A percentile compares a stretch with the other conserved stretches of the same genome.
Evolutionary conservation across 2,329 filamentous ascomycete species (phyloP).

Genomic region (Penicillium sp.): DNA sequence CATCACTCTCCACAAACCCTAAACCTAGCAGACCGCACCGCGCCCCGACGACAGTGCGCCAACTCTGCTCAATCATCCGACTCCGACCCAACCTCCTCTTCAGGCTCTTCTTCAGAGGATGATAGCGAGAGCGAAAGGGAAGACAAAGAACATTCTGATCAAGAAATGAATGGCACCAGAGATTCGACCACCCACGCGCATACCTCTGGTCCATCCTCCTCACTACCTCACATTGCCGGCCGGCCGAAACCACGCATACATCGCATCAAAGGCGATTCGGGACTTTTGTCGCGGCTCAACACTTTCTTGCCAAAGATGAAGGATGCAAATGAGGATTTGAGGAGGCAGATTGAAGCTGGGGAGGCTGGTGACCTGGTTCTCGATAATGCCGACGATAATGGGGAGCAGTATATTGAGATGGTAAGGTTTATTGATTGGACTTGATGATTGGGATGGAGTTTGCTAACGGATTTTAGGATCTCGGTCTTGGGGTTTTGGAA

Average conservation of each 20-base stretch:
- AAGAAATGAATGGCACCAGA: slow-evolving; percentile 10
- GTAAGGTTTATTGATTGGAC: slow-evolving; percentile 21
- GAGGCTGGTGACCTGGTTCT: slow-evolving; percentile 30
- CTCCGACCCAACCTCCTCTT: slow-evolving; percentile 25
- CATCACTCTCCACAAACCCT: background rate
- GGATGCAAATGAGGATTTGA: slow-evolving; percentile 42
- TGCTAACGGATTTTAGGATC: slow-evolving; percentile 31
- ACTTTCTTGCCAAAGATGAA: slow-evolving; percentile 44
- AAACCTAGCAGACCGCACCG: background rate
- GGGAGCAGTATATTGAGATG: slow-evolving; percentile 45
- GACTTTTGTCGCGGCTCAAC: slow-evolving; percentile 38
- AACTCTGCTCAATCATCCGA: slow-evolving; percentile 16
- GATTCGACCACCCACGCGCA: background rate
- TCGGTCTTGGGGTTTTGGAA: slow-evolving; percentile 46
- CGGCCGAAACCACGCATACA: slow-evolving; percentile 36
- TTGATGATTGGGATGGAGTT: background rate
- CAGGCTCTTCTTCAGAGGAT: slow-evolving; percentile 23
- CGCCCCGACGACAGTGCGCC: background rate
- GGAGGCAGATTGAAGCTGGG: slow-evolving; percentile 38
- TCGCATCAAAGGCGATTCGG: slow-evolving; percentile 25
- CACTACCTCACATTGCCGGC: slow-evolving; percentile 30
- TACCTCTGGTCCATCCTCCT: background rate
- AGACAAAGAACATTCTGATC: slow-evolving; percentile 15
- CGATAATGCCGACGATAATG: slow-evolving; percentile 35
- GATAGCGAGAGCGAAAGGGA: slow-evolving; percentile 27